Evolutionary conservation across 495 filamentous ascomycete genomes (phyloP).

Genomic region (Tuber melanosporum): DNA sequence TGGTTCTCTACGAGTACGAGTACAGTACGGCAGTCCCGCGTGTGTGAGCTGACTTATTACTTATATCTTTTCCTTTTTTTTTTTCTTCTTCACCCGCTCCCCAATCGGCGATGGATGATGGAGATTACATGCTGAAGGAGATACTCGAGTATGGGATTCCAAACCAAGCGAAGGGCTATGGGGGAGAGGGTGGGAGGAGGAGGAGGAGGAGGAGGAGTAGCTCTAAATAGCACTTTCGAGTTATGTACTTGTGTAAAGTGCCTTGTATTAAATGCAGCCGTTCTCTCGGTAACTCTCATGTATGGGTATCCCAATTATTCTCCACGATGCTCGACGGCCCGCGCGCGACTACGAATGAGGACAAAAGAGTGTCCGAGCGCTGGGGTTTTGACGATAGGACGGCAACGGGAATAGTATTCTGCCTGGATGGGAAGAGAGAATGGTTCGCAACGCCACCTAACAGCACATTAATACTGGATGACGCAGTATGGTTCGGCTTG

Average conservation of each 20-base stretch:
- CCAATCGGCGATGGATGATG: background rate
- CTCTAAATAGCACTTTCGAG: background rate
- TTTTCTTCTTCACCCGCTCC: background rate
- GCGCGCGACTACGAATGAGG: background rate
- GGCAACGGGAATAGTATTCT: background rate
- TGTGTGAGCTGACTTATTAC: background rate
- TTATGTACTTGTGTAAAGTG: background rate
- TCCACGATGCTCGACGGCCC: background rate
- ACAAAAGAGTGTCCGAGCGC: too few species aligned
- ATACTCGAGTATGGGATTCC: background rate
- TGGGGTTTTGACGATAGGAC: background rate
- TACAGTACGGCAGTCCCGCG: background rate
- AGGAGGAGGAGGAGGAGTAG: background rate
- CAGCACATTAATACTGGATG: background rate
- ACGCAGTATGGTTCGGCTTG: background rate
- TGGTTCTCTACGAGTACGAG: background rate
- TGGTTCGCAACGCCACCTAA: background rate
- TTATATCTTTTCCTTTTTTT: too few species aligned
- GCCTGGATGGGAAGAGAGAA: background rate
- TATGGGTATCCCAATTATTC: background rate
- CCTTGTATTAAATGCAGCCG: background rate
- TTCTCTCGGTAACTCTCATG: background rate
- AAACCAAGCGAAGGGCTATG: background rate
- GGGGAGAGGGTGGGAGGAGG: background rate
- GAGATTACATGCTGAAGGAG: background rate